Percentiles rank a stretch among this genome's conserved stretches.
Evolutionary conservation across 305 asterid species (phyloP).

Genomic region (Rubia balearica): DNA sequence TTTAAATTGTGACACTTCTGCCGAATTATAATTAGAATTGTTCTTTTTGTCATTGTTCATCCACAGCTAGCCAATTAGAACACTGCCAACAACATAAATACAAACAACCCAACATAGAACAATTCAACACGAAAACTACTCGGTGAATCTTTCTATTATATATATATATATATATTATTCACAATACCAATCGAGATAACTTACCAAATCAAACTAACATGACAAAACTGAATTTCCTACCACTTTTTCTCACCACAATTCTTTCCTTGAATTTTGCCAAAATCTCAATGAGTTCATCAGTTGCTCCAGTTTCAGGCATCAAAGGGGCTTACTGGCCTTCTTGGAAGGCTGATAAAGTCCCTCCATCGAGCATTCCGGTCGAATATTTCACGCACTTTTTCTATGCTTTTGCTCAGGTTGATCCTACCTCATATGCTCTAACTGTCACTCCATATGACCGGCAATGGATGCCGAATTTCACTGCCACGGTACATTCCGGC

Average conservation of each 20-base stretch:
- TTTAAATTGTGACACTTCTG: background rate
- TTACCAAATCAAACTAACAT: background rate
- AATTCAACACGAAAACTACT: conserved; percentile 1
- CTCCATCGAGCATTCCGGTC: conserved; percentile 40
- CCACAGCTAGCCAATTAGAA: background rate
- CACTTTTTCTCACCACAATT: conserved; percentile 19
- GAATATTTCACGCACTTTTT: conserved; percentile 44
- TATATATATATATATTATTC: background rate
- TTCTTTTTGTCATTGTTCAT: background rate
- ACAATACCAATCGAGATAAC: background rate
- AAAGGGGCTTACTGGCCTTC: conserved; percentile 63
- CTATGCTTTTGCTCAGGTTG: conserved; percentile 43
- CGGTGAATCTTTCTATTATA: background rate
- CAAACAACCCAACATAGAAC: conserved; percentile 3
- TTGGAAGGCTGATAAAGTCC: conserved; percentile 29
- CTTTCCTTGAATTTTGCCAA: conserved; percentile 14
- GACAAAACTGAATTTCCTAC: background rate
- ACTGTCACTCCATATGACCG: conserved; percentile 30
- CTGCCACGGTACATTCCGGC: conserved; percentile 35
- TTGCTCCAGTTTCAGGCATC: conserved; percentile 24
- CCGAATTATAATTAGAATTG: background rate
- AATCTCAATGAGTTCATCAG: conserved; percentile 5
- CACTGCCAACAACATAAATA: background rate
- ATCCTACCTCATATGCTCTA: conserved; percentile 37
- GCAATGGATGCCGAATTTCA: conserved; percentile 39